phyloP scores from a whole-genome alignment of 441 rosid genomes.

The Caryocar brasiliense region DNA sequence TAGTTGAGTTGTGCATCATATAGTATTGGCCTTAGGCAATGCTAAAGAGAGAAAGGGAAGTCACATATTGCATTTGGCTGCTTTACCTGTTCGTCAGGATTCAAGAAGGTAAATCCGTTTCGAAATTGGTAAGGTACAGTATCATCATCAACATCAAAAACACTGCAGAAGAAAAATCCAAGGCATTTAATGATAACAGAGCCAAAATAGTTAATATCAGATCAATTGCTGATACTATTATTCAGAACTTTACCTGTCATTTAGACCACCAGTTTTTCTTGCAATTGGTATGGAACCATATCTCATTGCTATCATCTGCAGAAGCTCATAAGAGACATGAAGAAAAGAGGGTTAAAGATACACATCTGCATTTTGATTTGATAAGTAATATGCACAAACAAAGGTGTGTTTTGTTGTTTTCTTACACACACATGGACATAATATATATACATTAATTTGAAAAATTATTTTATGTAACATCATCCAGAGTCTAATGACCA shows the following conservation, averaged over 20 bases:
- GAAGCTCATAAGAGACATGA: neutral
- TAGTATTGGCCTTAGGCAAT: too few species aligned
- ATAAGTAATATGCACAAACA: neutral
- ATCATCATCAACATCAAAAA: constrained; percentile 76
- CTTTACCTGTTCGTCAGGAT: constrained; percentile 72
- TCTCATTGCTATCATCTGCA: constrained; percentile 90
- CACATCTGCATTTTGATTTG: neutral
- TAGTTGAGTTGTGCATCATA: too few species aligned
- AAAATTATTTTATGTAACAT: too few species aligned
- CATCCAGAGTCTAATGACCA: too few species aligned
- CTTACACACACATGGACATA: too few species aligned
- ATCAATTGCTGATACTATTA: neutral
- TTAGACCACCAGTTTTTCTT: constrained; percentile 87
- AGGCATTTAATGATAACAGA: neutral
- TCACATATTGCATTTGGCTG: neutral
- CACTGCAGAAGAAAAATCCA: constrained; percentile 32
- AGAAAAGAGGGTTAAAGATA: neutral
- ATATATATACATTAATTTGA: too few species aligned
- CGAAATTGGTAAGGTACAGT: constrained; percentile 55
- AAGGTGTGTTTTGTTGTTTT: neutral
- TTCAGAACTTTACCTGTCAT: constrained; percentile 55
- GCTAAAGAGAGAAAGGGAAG: neutral
- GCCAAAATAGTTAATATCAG: neutral
- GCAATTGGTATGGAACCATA: constrained; percentile 82
- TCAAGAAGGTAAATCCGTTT: constrained; percentile 65